These are phyloP conservation scores for Naganishia cerealis DNA, from an alignment of 1,284 basidiomycete genomes.

Conservation along the genomic window DNA sequence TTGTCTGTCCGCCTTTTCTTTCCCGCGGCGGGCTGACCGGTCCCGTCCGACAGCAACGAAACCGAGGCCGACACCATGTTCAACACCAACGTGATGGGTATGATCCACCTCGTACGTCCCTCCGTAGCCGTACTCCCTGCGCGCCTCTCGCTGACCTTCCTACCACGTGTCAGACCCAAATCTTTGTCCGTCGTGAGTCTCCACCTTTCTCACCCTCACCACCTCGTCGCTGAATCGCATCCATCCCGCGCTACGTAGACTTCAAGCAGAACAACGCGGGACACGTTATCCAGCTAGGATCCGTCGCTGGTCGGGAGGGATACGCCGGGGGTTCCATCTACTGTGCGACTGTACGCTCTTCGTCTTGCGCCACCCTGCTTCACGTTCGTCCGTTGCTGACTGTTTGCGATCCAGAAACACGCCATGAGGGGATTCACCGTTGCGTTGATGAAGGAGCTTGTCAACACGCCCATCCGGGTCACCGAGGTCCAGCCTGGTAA, in stretches of 20 bases:
- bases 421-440: constrained; percentile 87
- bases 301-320: constrained; percentile 84
- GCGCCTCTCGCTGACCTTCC: constrained; percentile 58
- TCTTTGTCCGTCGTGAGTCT: constrained; percentile 64
- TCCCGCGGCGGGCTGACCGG: background rate
- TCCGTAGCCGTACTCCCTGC: constrained; percentile 50
- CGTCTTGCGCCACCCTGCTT: background rate
- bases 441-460: constrained; percentile 76
- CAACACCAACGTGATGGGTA: constrained; percentile 84
- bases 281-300: constrained; percentile 94
- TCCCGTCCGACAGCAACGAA: constrained; percentile 24
- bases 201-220: constrained; percentile 8
- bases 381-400: background rate
- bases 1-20: background rate
- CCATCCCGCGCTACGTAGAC: constrained; percentile 56
- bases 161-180: constrained; percentile 27
- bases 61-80: constrained; percentile 68
- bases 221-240: constrained; percentile 10
- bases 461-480: constrained; percentile 86
- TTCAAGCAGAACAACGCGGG: constrained; percentile 86
- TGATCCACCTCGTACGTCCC: constrained; percentile 64
- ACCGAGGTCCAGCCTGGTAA: constrained; percentile 85
- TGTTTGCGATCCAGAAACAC: constrained; percentile 80
- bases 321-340: constrained; percentile 77
- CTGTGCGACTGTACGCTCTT: constrained; percentile 45